Base-by-base conservation (phyloP, 1,284 basidiomycete genomes). In the Xerocomus minutiporus region DNA sequence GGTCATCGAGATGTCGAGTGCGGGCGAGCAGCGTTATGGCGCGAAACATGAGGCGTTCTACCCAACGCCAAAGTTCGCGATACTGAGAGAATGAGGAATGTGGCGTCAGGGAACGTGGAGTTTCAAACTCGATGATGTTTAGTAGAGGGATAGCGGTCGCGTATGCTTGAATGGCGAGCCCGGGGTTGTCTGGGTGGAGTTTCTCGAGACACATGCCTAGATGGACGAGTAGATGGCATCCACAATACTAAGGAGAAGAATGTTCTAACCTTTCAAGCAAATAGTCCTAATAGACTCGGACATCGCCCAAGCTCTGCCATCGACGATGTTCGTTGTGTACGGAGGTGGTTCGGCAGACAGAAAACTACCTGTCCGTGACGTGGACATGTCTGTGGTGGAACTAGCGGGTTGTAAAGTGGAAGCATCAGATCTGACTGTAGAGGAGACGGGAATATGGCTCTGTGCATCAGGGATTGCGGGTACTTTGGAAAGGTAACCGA, bases 41-140 rank as follows among this genome's bases (percentile, higher is more conserved):
- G 15, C 88, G 77, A 73, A 86, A 86, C n/a, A 90, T 70, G 26
- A 88, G 71, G 31, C 81, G 75, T 61, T 91, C 88, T 3, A 77
- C 75, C 88, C 88, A 91, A 52, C 87, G 75, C 88, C 88, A 91
- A 8, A 90, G 74, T 58, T 91, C 88, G 25, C 82, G 80, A 45
- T 84, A 82, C 41, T 75, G 77, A 5, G 72, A 67, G 62, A 91
- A 91, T 2, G 81, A 74, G 8, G 74, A 70, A 35, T 49, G 72
- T 6, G 71, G 51, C 40, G 43, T 36, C 4, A 59, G 35, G 28
- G 73, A 62, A 7, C 74, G 68, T 0, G 76, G 71, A 29, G 84
- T 74, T 48, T 83, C 81, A 29, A 73, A 72, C 39, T 80, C 74
- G 40, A 81, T 67, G 44, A 71, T 60, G 23, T 71, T 68, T 39